Percentiles rank a stretch among this genome's conserved stretches.
phyloP scores from a whole-genome alignment of 2,329 filamentous ascomycete genomes.

The Epichloe bromicola region DNA sequence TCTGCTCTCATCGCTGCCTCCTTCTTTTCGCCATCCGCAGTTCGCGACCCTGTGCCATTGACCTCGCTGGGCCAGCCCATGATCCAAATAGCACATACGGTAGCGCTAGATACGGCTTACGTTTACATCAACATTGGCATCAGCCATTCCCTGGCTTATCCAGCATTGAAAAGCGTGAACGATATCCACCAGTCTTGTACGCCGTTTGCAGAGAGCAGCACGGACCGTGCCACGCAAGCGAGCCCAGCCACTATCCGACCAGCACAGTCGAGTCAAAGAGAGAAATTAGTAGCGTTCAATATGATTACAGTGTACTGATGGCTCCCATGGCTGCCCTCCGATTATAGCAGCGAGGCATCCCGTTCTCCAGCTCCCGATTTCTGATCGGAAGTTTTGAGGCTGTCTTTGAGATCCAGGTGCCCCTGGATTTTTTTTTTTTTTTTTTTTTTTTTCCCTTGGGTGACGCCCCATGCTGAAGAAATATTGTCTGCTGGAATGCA shows the following conservation, averaged over 20 bases:
- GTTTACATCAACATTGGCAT: neutral
- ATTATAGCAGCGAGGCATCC: neutral
- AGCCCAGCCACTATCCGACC: neutral
- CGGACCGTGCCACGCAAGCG: neutral
- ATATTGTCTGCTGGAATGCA: neutral
- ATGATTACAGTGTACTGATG: conserved; percentile 5
- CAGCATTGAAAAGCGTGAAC: neutral
- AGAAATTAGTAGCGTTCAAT: conserved; percentile 1
- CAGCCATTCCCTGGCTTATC: neutral
- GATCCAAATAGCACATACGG: conserved; percentile 2
- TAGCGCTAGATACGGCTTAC: neutral
- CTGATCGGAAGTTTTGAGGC: neutral
- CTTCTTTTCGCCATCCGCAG: neutral
- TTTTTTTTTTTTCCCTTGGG: neutral
- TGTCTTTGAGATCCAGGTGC: neutral
- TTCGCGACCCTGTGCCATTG: neutral
- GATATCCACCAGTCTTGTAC: neutral
- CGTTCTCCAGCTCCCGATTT: neutral
- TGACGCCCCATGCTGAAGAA: neutral
- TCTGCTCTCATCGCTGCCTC: neutral
- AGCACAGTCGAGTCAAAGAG: neutral
- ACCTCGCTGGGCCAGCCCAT: conserved; percentile 4
- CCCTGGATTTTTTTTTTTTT: neutral
- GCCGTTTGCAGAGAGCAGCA: neutral
- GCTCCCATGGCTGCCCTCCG: neutral